Base-by-base conservation (phyloP, 176 grass and related monocot genomes). In the Rhynchospora pubera region DNA sequence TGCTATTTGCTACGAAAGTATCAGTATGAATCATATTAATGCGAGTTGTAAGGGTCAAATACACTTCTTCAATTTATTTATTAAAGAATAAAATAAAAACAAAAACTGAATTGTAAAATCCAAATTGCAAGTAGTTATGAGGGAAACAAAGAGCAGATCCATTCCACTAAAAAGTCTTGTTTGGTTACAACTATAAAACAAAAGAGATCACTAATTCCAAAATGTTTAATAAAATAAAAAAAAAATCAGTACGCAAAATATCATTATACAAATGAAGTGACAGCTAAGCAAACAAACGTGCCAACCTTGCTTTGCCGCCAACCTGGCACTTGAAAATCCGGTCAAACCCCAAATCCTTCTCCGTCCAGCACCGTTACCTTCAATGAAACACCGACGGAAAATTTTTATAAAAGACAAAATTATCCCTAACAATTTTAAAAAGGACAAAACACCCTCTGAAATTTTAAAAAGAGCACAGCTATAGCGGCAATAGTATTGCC, bases 281-380 rank as follows among this genome's bases (percentile, higher is more conserved):
- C 90, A 88, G 78, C 83, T 44, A 82, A 78, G 86, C 86, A 44
- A 83, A 83, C 82, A 84, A 84, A 89, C 91, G 91, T 92, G 87
- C 85, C 46, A 77, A 45, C 86, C 83, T 76, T 76, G 55, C 84
- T 61, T 45, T 57, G 32, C 51, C 22, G 9, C 65, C 19, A 59
- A 18, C 87, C 62, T 62, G 70, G 52, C 76, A 74, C 34, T 84
- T 80, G 82, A 73, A 82, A 84, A 62, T 9, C 74, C 52, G 74
- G 61, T 84, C 26, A 44, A 15, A 34, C 6, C 34, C 6, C 14
- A 30, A 6, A 14, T 4, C 43, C 8, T 23, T 4, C 16, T 74
- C 63, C 60, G 43, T 57, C 84, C 60, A 61, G 64, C 71, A 50
- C 71, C 71, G 61, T 87, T 28, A 30, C 69, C n/a, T 3, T 52